Evolutionary conservation across 2,329 filamentous ascomycete genomes (phyloP).

Genomic region (Paracoccidioides brasiliensis): DNA sequence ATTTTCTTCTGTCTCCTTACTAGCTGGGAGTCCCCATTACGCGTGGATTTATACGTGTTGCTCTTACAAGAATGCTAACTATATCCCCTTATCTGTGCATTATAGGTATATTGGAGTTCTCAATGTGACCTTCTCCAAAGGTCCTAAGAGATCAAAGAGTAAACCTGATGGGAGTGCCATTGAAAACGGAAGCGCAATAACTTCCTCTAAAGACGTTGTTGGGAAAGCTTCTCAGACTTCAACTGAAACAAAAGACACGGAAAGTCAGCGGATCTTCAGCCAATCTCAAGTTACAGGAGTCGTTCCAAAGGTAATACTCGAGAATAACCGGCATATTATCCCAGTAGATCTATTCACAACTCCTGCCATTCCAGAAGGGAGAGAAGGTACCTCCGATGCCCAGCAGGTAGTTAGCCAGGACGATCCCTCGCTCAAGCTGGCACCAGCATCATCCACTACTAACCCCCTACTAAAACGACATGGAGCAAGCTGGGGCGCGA

Average conservation of each 20-base stretch:
- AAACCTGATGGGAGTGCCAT: conserved; percentile 18
- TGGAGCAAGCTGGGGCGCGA: conserved; percentile 63
- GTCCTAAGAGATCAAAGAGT: conserved; percentile 47
- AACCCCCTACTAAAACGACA: conserved; percentile 2
- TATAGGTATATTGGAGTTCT: conserved; percentile 87
- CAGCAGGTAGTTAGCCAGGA: background rate
- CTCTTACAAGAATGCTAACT: background rate
- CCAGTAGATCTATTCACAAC: conserved; percentile 68
- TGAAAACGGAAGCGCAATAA: background rate
- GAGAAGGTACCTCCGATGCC: background rate
- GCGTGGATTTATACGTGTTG: background rate
- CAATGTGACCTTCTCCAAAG: conserved; percentile 89
- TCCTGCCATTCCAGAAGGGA: conserved; percentile 26
- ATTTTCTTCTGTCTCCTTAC: conserved; percentile 8
- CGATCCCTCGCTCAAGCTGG: background rate
- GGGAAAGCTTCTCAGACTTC: conserved; percentile 1
- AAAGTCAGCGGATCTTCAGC: conserved; percentile 43
- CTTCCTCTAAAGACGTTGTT: background rate
- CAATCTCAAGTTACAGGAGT: conserved; percentile 65
- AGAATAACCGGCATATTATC: conserved; percentile 87
- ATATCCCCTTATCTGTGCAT: conserved; percentile 6
- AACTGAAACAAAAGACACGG: background rate
- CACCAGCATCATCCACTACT: background rate
- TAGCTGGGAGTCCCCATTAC: background rate
- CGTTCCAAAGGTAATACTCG: conserved; percentile 81